Evolutionary conservation across 208 protist genomes (phyloP).

Genomic region (Acanthamoeba castellanii): DNA sequence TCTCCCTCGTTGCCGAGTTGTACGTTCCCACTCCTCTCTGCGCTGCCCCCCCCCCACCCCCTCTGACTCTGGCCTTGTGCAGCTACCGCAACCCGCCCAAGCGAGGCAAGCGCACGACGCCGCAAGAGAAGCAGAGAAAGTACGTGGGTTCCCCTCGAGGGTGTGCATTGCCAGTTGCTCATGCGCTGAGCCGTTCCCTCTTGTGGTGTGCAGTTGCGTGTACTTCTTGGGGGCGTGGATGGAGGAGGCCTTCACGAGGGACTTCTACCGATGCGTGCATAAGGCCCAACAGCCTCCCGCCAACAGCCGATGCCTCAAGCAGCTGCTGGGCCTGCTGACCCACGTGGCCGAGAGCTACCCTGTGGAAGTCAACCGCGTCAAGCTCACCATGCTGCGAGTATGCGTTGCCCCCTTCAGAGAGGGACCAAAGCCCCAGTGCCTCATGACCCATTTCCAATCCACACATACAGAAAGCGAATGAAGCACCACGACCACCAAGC

Average conservation of each 20-base stretch:
- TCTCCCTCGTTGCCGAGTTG: background rate
- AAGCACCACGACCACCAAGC: background rate
- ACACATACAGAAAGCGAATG: background rate
- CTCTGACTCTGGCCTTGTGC: background rate
- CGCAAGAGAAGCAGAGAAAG: background rate
- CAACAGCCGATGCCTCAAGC: background rate
- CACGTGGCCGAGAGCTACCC: conserved; percentile 7
- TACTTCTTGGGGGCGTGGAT: conserved; percentile 39
- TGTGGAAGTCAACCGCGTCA: conserved; percentile 1
- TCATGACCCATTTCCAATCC: background rate
- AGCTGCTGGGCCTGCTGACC: background rate
- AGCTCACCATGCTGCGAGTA: conserved; percentile 34
- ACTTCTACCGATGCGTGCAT: conserved; percentile 33
- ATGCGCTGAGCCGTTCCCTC: too few relatives aligned
- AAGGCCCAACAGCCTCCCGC: background rate
- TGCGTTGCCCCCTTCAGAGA: background rate
- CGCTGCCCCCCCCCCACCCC: background rate
- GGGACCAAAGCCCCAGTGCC: too few relatives aligned
- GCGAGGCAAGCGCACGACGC: background rate
- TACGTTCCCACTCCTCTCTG: background rate
- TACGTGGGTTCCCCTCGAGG: background rate
- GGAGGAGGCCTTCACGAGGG: background rate
- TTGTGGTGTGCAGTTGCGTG: conserved; percentile 64
- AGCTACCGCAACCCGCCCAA: background rate
- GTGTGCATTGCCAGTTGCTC: too few relatives aligned